phyloP scores from a whole-genome alignment of 2,329 filamentous ascomycete species.

The Trichoderma sp. region DNA sequence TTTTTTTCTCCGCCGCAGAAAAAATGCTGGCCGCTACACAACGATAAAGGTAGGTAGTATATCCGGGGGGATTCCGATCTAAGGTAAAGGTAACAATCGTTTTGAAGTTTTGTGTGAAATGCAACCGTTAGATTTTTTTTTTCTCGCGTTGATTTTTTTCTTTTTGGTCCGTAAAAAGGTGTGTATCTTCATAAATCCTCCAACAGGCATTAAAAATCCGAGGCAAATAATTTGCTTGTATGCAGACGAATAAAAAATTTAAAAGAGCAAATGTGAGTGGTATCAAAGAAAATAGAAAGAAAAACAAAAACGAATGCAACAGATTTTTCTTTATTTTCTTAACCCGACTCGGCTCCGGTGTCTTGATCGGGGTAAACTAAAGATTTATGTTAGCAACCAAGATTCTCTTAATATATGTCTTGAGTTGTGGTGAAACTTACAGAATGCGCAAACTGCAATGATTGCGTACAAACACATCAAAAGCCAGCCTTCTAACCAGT shows the following conservation, averaged over 20 bases:
- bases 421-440: conserved; percentile 42
- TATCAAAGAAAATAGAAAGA: conserved; percentile 14
- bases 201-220: conserved; percentile 7
- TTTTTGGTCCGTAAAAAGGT: neutral
- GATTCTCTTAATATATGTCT: neutral
- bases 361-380: conserved; percentile 21
- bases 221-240: conserved; percentile 1
- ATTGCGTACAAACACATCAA: conserved; percentile 77
- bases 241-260: neutral
- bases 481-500: conserved; percentile 76
- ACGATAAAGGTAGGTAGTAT: neutral
- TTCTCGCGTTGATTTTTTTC: neutral
- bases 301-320: neutral
- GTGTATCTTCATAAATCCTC: neutral
- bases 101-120: neutral
- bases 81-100: neutral
- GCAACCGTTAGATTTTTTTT: neutral
- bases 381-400: neutral
- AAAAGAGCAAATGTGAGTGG: neutral
- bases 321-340: neutral
- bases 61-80: neutral
- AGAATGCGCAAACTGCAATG: conserved; percentile 67
- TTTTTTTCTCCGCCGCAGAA: neutral
- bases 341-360: neutral
- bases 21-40: neutral